Evolutionary conservation across 116 monocot genomes (phyloP), one percentile per base, ranked within the genome.

Genomic region (Thalassia testudinum): DNA sequence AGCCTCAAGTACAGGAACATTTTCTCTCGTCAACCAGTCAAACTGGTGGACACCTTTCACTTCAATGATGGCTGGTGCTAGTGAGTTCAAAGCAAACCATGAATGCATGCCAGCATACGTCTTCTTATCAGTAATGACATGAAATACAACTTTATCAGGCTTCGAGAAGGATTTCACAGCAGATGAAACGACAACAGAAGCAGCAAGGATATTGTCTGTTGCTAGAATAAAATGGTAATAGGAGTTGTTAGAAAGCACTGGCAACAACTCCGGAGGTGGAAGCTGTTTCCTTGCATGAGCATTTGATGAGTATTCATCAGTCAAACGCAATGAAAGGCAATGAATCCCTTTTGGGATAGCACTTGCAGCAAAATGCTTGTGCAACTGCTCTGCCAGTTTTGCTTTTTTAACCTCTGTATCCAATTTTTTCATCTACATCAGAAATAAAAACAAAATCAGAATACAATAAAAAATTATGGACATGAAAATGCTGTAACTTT

Each of bases 71-170:
- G 86, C 77, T 14, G 86, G 74, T 21, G 69, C 65, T 52, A 65
- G 52, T 59, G 80, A 58, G 59, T 92, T 82, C 43, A 92, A 66
- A 49, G 85, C 91, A 75, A 91, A 91, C 85, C 85, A 91, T 47
- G 91, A 85, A 67, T 85, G 91, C 91, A 91, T 86, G 14, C 70
- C 92, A 5, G 87, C 79, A 77, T 86, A 92, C 5, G 92, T 92
- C 59, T 86, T 92, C 67, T 86, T 92, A 54, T 92, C 92, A 38
- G 87, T 92, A 54, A 86, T 80, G n/a, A 92, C 76, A 70, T 86
- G 92, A 57, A 92, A 86, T 17, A 92, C 82, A 56, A 86, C 65
- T 62, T 56, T 86, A 24, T 72, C 74, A 59, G 86, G 77, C 13
- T 74, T 76, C 26, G 57, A 60, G 57, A 83, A 74, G 38, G 78